Evolutionary conservation across 345 rosid genomes (phyloP).

Genomic region (Moringa oleifera): DNA sequence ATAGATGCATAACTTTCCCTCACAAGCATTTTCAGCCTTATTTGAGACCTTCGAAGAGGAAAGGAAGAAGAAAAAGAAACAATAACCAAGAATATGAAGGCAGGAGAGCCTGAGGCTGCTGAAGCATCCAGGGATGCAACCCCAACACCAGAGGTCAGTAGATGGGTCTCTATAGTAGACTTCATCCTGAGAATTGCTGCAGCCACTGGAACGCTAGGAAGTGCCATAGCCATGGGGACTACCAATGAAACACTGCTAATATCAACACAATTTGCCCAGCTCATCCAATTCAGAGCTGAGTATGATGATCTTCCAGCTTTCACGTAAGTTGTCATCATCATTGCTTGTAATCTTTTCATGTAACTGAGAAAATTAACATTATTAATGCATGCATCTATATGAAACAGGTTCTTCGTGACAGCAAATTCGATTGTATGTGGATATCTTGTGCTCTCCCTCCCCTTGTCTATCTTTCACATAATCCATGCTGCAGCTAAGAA

Average conservation of each 20-base stretch:
- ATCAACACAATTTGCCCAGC: constrained; percentile 24
- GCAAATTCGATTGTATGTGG: constrained; percentile 57
- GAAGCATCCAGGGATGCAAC: constrained; percentile 23
- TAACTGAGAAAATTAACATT: background rate
- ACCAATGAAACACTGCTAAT: constrained; percentile 25
- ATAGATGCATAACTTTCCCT: constrained; percentile 2
- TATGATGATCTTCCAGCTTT: constrained; percentile 27
- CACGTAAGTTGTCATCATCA: constrained; percentile 16
- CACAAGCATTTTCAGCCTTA: too few relatives aligned
- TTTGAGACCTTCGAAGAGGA: background rate
- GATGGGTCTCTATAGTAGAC: constrained; percentile 17
- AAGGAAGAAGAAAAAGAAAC: background rate
- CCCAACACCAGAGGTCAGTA: constrained; percentile 15
- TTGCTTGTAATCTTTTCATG: background rate
- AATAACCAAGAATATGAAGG: constrained; percentile 19
- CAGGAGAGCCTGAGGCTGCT: constrained; percentile 20
- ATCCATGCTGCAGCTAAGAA: constrained; percentile 27
- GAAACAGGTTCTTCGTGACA: constrained; percentile 68
- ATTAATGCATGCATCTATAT: background rate
- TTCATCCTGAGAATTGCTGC: constrained; percentile 21
- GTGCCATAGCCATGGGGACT: constrained; percentile 27
- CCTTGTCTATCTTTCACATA: constrained; percentile 47
- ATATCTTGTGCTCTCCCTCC: constrained; percentile 63
- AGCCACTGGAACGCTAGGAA: constrained; percentile 21
- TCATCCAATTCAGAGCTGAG: constrained; percentile 21